Evolutionary conservation across 805 yeast genomes (phyloP).

Genomic region (Cephaloascus albidus): DNA sequence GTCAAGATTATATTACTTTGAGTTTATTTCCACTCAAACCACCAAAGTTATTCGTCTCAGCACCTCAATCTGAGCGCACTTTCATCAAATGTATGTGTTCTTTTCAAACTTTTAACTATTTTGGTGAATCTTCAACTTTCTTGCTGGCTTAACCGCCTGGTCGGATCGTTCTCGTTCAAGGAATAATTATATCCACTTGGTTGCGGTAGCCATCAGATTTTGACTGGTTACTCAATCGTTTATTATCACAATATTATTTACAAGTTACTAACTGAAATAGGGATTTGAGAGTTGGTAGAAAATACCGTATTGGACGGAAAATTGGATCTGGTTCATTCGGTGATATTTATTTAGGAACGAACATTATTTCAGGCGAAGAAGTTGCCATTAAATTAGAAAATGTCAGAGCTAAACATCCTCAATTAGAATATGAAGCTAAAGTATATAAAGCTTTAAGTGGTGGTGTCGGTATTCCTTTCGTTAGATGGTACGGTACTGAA

Average conservation of each 20-base stretch:
- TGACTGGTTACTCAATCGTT: too few relatives aligned
- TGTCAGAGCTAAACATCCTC: slow-evolving; percentile 89
- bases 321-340: slow-evolving; percentile 98
- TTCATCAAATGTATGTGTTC: slow-evolving; percentile 10
- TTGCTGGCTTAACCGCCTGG: too few relatives aligned
- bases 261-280: slow-evolving; percentile 12
- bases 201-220: too few relatives aligned
- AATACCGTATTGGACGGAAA: slow-evolving; percentile 87
- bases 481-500: slow-evolving; percentile 95
- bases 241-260: too few relatives aligned
- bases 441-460: slow-evolving; percentile 93
- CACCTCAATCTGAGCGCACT: slow-evolving; percentile 10
- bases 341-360: slow-evolving; percentile 88
- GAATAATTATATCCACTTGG: too few relatives aligned
- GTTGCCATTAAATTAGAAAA: slow-evolving; percentile 94
- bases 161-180: too few relatives aligned
- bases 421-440: slow-evolving; percentile 91
- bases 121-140: slow-evolving; percentile 5
- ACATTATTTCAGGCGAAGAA: slow-evolving; percentile 92
- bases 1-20: too few relatives aligned
- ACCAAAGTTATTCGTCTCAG: too few relatives aligned
- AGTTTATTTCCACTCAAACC: too few relatives aligned
- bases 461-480: slow-evolving; percentile 95
- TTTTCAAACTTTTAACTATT: slow-evolving; percentile 9
- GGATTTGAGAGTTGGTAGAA: slow-evolving; percentile 89